Percentiles rank a stretch among this genome's conserved stretches.
These are phyloP conservation scores for Globisporangium ultimum DNA, from an alignment of 352 stramenopile species.

Conservation along the genomic window DNA sequence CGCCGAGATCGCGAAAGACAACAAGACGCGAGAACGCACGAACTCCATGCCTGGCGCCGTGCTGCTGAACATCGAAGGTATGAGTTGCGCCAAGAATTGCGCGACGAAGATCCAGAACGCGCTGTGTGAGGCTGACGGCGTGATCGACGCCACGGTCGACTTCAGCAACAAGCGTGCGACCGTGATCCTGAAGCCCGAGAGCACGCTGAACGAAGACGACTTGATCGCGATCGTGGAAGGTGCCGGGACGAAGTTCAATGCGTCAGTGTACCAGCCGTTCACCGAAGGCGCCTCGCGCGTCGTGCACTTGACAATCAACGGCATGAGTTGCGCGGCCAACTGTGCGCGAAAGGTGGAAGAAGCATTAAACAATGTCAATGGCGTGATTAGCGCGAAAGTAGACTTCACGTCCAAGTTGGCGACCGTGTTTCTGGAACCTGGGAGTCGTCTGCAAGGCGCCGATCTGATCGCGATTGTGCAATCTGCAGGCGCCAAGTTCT, in stretches of 20 bases:
- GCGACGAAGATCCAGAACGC: slow-evolving; percentile 51
- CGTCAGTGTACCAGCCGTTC: slow-evolving; percentile 66
- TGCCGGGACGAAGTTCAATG: slow-evolving; percentile 45
- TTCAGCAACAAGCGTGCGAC: slow-evolving; percentile 68
- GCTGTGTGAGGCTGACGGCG: slow-evolving; percentile 41
- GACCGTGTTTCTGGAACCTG: slow-evolving; percentile 72
- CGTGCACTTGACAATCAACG: slow-evolving; percentile 64
- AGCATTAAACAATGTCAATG: slow-evolving; percentile 48
- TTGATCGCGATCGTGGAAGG: slow-evolving; percentile 58
- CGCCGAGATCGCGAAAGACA: slow-evolving; percentile 61
- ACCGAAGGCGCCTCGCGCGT: slow-evolving; percentile 62
- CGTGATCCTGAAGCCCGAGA: slow-evolving; percentile 61
- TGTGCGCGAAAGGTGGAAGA: slow-evolving; percentile 72
- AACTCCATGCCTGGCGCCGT: slow-evolving; percentile 60
- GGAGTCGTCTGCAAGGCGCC: slow-evolving; percentile 53
- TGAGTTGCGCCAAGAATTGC: slow-evolving; percentile 73
- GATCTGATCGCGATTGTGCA: slow-evolving; percentile 68
- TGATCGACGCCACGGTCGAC: slow-evolving; percentile 70
- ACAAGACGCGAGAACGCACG: slow-evolving; percentile 25
- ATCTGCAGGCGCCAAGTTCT: slow-evolving; percentile 58
- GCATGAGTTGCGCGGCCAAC: slow-evolving; percentile 79
- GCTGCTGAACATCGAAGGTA: slow-evolving; percentile 69
- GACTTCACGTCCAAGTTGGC: slow-evolving; percentile 75
- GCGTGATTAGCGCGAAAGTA: slow-evolving; percentile 78
- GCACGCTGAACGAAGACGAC: slow-evolving; percentile 56